phyloP scores from a whole-genome alignment of 1,284 basidiomycete species.

The Rhodofomes roseus region DNA sequence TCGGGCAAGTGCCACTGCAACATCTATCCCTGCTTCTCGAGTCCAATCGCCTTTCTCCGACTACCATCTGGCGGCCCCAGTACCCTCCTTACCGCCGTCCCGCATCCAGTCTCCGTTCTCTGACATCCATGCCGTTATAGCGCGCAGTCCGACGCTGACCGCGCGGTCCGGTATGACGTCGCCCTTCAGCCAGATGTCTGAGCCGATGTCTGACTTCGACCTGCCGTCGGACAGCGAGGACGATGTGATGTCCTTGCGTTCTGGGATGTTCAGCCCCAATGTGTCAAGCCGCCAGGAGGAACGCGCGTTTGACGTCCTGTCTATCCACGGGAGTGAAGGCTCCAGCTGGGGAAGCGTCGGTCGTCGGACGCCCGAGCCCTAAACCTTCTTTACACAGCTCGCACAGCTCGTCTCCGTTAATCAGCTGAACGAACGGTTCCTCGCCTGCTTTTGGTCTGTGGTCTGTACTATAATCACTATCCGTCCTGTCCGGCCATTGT shows the following conservation, averaged over 20 bases:
- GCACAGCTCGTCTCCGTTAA: not conserved
- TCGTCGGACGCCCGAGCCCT: conserved; percentile 21
- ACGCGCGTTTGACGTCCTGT: conserved; percentile 19
- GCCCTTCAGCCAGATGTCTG: conserved; percentile 16
- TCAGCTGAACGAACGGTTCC: not conserved
- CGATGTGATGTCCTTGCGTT: conserved; percentile 23
- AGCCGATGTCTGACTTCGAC: conserved; percentile 16
- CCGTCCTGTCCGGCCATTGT: not conserved
- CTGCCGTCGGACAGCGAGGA: conserved; percentile 21
- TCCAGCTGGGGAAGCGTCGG: conserved; percentile 27
- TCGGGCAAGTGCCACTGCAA: not conserved
- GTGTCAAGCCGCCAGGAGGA: conserved; percentile 15
- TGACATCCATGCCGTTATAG: conserved; percentile 17
- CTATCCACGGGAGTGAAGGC: conserved; percentile 17
- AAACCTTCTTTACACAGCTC: not conserved
- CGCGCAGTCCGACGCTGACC: conserved; percentile 11
- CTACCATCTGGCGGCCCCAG: conserved; percentile 5
- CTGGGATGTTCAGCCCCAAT: conserved; percentile 26
- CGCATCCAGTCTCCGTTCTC: conserved; percentile 25
- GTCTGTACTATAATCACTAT: not conserved
- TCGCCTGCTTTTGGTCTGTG: no score
- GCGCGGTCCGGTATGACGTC: conserved; percentile 8
- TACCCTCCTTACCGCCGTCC: conserved; percentile 10
- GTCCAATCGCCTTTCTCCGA: conserved; percentile 26
- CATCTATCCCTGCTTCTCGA: conserved; percentile 13